Base-by-base conservation (phyloP, 106 monocot genomes). In the Acorus gramineus region DNA sequence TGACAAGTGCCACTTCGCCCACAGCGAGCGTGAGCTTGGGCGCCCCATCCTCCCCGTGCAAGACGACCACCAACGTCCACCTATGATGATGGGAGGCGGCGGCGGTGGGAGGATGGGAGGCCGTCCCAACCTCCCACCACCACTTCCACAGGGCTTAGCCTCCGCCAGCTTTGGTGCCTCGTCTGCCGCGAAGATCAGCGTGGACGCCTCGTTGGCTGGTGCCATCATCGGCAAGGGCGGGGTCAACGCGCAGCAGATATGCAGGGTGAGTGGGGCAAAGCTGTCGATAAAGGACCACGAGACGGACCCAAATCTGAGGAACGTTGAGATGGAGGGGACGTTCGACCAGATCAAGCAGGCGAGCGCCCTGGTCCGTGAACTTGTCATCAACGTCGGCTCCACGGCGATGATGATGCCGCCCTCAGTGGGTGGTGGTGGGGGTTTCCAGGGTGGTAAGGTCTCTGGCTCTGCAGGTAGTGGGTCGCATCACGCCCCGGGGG, bases 181-280 rank as follows among this genome's bases (percentile, higher is more conserved):
- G 7, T 85, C 90, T 1, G 84, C 89, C 4, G 84, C 84, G 9
- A 89, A 89, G 74, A 89, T 89, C 9, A 85, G 89, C 14, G 81
- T 89, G 3, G 84, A 89, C 55, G 84, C 89, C 6, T 81, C 89
- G 13, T 71, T 89, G 3, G 76, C 85, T 52, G 90, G 85, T 14
- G 90, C 78, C 46, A 86, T 90, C 44, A 90, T 90, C 44, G 85
- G 85, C 3, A 90, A 90, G 67, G 85, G 82, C 12, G 89, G 89
- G 14, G 65, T 73, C 49, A 85, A 89, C 70, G 77, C 89, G 0
- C 85, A 89, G 66, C 85, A 89, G 46, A 82, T 89, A 12, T 82
- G 77, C 72, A 79, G 85, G 6, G 47, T 73, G 28, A 85, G 82
- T 0, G 89, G 89, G 3, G 82, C 70, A 28, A 89, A 78, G 75